Conservation (phyloP, 495 filamentous ascomycete species). For the Pyronema domesticum region DNA sequence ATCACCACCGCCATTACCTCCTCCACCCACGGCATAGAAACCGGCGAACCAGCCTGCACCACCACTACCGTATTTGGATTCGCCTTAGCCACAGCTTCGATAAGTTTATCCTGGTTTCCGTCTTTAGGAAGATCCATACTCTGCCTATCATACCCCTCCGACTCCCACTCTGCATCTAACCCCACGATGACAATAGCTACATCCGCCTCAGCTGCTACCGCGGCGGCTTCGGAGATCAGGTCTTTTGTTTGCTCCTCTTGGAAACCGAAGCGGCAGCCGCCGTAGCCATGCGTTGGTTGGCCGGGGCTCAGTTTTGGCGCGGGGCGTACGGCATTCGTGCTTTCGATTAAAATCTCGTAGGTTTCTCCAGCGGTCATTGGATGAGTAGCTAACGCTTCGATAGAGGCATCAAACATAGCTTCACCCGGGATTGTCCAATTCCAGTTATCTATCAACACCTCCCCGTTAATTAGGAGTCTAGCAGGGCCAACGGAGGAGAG, state of each 20-base stretch:
- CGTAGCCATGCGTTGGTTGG: conserved; percentile 42
- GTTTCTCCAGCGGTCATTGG: conserved; percentile 32
- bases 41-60: conserved; percentile 68
- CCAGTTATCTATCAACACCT: conserved; percentile 57
- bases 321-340: conserved; percentile 44
- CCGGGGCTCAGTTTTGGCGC: conserved; percentile 31
- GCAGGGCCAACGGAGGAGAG: conserved; percentile 62
- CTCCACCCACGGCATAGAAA: conserved; percentile 67
- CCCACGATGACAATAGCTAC: conserved; percentile 67
- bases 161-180: conserved; percentile 73
- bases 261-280: conserved; percentile 64
- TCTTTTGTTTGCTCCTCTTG: conserved; percentile 51
- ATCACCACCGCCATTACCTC: conserved; percentile 51
- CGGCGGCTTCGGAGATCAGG: conserved; percentile 52
- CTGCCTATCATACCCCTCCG: conserved; percentile 68
- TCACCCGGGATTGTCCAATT: conserved; percentile 49
- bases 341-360: conserved; percentile 36
- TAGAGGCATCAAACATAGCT: conserved; percentile 42
- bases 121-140: conserved; percentile 60
- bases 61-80: conserved; percentile 64
- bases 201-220: conserved; percentile 47
- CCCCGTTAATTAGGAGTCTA: conserved; percentile 47
- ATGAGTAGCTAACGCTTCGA: conserved; percentile 33
- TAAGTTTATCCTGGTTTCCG: conserved; percentile 55
- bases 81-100: conserved; percentile 47